These are phyloP conservation scores for Xerocomus potaroensis DNA, from an alignment of 768 basidiomycete genomes.

Conservation along the genomic window DNA sequence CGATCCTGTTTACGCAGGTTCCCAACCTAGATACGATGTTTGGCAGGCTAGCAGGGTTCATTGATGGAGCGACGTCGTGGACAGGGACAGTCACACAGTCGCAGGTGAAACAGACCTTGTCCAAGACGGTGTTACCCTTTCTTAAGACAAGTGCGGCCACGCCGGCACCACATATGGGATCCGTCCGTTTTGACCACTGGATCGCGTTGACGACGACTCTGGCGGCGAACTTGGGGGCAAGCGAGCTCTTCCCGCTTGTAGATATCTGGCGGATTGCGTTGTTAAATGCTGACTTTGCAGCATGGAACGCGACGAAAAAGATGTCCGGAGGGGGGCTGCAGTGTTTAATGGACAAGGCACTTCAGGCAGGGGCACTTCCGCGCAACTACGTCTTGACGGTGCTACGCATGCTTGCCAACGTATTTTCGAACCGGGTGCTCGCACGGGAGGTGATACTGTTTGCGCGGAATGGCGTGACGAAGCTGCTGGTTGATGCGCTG, in stretches of 20 bases:
- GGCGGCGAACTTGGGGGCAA: constrained; percentile 41
- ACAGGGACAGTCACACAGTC: constrained; percentile 25
- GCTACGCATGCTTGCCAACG: constrained; percentile 66
- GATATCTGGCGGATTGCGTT: constrained; percentile 81
- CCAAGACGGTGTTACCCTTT: constrained; percentile 52
- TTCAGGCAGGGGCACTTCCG: constrained; percentile 26
- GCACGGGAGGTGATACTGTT: constrained; percentile 38
- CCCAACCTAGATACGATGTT: constrained; percentile 64
- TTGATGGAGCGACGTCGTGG: constrained; percentile 46
- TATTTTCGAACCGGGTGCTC: constrained; percentile 46
- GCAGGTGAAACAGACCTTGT: constrained; percentile 49
- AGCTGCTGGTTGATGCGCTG: constrained; percentile 60
- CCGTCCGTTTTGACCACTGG: constrained; percentile 46
- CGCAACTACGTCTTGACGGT: constrained; percentile 63
- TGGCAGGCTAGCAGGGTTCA: constrained; percentile 57
- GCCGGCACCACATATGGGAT: constrained; percentile 28
- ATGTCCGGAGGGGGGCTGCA: constrained; percentile 39
- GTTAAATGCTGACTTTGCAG: constrained; percentile 55
- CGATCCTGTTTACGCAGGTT: constrained; percentile 71
- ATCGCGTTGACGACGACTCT: constrained; percentile 43
- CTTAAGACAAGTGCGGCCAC: constrained; percentile 55
- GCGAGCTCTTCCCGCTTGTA: constrained; percentile 71
- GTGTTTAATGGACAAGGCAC: constrained; percentile 44
- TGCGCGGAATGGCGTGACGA: constrained; percentile 38
- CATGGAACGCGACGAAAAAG: constrained; percentile 40